Evolutionary conservation across 805 yeast genomes (phyloP).

Genomic region (Candida sonorensis): DNA sequence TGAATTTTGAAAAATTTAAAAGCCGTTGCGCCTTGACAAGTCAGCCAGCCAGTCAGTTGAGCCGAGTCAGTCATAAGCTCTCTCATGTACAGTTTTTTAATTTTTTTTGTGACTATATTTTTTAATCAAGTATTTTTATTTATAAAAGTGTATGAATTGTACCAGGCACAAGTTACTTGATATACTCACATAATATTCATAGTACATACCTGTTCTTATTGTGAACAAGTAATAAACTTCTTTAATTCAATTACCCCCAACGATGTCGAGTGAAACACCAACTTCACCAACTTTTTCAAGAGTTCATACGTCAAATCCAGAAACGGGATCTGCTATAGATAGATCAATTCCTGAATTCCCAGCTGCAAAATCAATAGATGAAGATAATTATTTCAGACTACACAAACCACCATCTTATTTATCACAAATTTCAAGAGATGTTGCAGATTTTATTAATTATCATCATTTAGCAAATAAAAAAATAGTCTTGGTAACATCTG

Average conservation of each 20-base stretch:
- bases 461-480: conserved; percentile 41
- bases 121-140: too few relatives aligned
- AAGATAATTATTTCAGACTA: conserved; percentile 64
- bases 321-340: conserved; percentile 69
- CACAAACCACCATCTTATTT: conserved; percentile 74
- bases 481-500: conserved; percentile 83
- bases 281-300: conserved; percentile 14
- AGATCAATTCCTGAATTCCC: conserved; percentile 70
- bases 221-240: too few relatives aligned
- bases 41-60: too few relatives aligned
- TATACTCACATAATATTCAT: too few relatives aligned
- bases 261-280: conserved; percentile 3
- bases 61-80: too few relatives aligned
- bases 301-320: conserved; percentile 67
- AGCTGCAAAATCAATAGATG: conserved; percentile 66
- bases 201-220: too few relatives aligned
- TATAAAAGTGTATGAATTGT: too few relatives aligned
- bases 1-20: too few relatives aligned
- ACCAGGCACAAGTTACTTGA: too few relatives aligned
- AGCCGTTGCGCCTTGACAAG: neutral
- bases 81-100: too few relatives aligned
- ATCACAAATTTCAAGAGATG: conserved; percentile 49
- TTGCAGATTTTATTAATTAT: conserved; percentile 50
- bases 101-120: too few relatives aligned
- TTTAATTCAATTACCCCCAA: too few relatives aligned